Base-by-base conservation (phyloP, 2,329 filamentous ascomycete genomes). In the Epichloe gansuensis region DNA sequence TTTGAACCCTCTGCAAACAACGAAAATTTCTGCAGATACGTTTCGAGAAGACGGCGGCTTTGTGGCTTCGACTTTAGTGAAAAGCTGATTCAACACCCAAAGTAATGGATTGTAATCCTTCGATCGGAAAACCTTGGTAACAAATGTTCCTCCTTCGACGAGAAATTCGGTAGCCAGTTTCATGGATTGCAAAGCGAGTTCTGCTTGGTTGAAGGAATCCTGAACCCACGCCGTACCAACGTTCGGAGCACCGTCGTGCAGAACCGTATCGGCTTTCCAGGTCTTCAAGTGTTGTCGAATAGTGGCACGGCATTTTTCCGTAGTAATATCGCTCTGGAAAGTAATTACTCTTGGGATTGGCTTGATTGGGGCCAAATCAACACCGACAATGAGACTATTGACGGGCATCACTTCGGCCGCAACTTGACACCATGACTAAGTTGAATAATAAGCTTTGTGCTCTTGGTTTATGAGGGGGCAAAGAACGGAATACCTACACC, bases 161-260 rank as follows among this genome's bases (percentile, higher is more conserved):
- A 98, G 71, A 60, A 98, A 98, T 59, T 98, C 91, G 0, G 89
- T 95, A 3, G 93, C 93, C 53, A 98, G 74, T 68, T 94, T 95
- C 76, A 98, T 77, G 8, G 88, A 86, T 66, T 95, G 87, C 51
- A 98, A 73, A 12, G 87, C 89, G 50, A 98, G 74, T 70, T 97
- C 91, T 54, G 91, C 93, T 70, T 98, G 93, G 56, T 91, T 91
- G 77, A 95, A 98, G 44, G 93, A 93, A 74, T 98, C 93, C 71
- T 98, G 93, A 43, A 90, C 86, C 93, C 93, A 98, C 0, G 93
- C 90, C 0, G 89, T 91, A 82, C 93, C 93, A 53, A 98, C 93
- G 63, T 98, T 98, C 46, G 93, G 93, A 1, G 93, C 93, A 70
- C 93, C 93, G 66, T 98, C 93, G 71, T 98, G 93, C 40, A 98